Base-by-base conservation (phyloP, 257 asterid genomes). In the Plantago major region DNA sequence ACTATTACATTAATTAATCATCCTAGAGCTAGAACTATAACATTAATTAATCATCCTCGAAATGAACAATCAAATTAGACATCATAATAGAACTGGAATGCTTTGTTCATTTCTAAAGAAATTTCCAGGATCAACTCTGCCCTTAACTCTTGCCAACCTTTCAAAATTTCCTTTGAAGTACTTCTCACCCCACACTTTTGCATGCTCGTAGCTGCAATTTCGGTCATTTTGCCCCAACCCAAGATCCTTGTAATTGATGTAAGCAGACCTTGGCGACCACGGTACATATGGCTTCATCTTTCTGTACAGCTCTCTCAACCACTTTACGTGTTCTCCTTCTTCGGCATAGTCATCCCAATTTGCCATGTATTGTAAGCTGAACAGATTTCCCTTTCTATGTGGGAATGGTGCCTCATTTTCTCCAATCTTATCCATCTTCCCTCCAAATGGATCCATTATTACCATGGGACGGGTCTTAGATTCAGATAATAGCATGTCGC, bases 261-360 rank as follows among this genome's bases (percentile, higher is more conserved):
- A 76, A 8, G 69, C 70, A 45, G 70, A 49, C 60, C 81, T 64
- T 0, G 72, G 74, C 4, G 60, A 68, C 30, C n/a, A 60, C 7
- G 81, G 57, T 8, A 67, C 77, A 40, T 59, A 76, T 26, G 81
- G 75, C 45, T 65, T 49, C 67, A 68, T 71, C 44, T 76, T 43
- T 40, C 1, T 13, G 37, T 62, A 38, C 42, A 76, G 19, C 33
- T 71, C 58, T 15, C 63, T 45, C n/a, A 64, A 48, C 81, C 81
- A 76, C 50, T 17, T n/a, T 2, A 71, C 28, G 54, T 71, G 72
- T 37, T 55, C 53, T 1, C 26, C 54, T 9, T 68, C 58, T 51
- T 71, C 69, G 0, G 6, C 60, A 7, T 66, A 48, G 5, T 37
- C 40, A 19, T 59, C 60, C 78, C 81, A 76, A 9, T 50, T 37